Evolutionary conservation across 257 asterid species (phyloP), one percentile per base, ranked within the genome.

Genomic region (Jasminum sambac): DNA sequence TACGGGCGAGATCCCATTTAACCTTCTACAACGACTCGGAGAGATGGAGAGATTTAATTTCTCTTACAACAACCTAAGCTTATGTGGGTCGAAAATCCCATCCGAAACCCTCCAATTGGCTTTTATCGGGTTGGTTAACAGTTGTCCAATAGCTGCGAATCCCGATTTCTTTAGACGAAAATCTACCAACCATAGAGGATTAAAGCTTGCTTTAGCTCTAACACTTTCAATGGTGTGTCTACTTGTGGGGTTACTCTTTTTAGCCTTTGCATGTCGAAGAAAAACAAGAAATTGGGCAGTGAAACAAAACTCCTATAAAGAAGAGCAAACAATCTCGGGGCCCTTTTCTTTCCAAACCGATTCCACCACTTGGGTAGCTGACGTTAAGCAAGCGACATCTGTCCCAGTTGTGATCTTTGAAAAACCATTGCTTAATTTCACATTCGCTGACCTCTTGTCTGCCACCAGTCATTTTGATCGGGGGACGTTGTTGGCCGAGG

Each of bases 111-210:
- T 85, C 68, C 76, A 69, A 46, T 71, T 84, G 0, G 72, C 96
- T 16, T 91, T 94, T 58, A 26, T 88, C 4, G 99, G 97, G 23
- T 89, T 92, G 11, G 77, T 81, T 1, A 84, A 83, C 64, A 90
- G 92, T 77, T 94, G 99, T 66, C 99, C 99, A 0, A 84, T 94
- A 34, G 96, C 99, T 34, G 99, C 96, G 64, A 85, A 91, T 6
- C 95, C 98, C 0, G 87, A 77, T 19, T 83, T 86, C 38, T 84
- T 91, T 46, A 78, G 74, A 67, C 81, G 57, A 70, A 82, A 81
- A 68, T 13, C 77, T 64, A 78, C 83, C 0, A 82, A 79, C 34
- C 91, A 82, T 71, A 68, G 86, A 67, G 96, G 88, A 10, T 82
- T 91, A 25, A 83, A 86, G 82, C 85, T 94, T 64, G 95, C 96